Conservation (phyloP, 2,329 filamentous ascomycete genomes). For the Eutypella sp. region DNA sequence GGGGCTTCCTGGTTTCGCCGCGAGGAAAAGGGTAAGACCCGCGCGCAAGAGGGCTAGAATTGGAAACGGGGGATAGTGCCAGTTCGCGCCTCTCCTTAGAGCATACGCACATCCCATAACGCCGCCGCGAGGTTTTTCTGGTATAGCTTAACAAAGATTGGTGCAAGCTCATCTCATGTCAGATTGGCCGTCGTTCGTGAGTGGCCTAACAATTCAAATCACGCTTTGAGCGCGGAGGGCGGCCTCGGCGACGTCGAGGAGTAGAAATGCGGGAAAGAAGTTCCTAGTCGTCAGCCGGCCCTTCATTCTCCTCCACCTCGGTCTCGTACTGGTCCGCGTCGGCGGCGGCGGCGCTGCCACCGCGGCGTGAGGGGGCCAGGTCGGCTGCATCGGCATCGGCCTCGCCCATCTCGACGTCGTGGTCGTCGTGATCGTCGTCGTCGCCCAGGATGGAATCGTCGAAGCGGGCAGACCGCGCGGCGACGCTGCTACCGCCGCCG, state of each 20-base stretch:
- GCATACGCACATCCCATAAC: too few species aligned
- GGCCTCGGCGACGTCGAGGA: neutral
- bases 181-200: too few species aligned
- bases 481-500: constrained; percentile 12
- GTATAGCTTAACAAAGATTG: too few species aligned
- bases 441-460: constrained; percentile 21
- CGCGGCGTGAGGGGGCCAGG: neutral
- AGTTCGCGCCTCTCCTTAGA: too few species aligned
- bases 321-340: constrained; percentile 12
- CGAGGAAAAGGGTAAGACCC: too few species aligned
- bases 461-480: constrained; percentile 14
- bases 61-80: too few species aligned
- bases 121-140: too few species aligned
- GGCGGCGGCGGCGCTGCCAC: constrained; percentile 1
- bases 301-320: constrained; percentile 26
- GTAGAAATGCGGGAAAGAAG: neutral
- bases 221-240: too few species aligned
- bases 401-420: constrained; percentile 17
- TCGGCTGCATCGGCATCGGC: constrained; percentile 3
- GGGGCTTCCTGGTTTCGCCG: too few species aligned
- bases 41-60: too few species aligned
- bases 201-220: too few species aligned
- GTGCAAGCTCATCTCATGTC: too few species aligned
- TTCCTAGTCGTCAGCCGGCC: constrained; percentile 17
- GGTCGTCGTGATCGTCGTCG: constrained; percentile 16